Percentiles rank a stretch among this genome's conserved stretches.
Evolutionary conservation across 75 land plant genomes (phyloP).

Genomic region (Ceratopteris richardii): DNA sequence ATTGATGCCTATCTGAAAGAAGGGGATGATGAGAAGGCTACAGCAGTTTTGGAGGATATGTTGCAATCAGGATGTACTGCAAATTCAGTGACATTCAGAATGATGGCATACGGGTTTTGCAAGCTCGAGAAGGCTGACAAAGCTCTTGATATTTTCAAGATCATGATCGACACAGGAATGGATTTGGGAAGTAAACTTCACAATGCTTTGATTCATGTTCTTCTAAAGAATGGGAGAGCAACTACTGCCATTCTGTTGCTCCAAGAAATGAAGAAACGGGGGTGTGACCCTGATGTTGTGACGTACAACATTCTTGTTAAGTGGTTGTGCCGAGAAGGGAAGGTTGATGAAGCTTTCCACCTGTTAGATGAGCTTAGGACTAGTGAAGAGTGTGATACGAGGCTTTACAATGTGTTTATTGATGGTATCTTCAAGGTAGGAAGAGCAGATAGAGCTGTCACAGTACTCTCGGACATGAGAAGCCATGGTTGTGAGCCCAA

Average conservation of each 20-base stretch:
- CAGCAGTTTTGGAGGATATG: slow-evolving; percentile 56
- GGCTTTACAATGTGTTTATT: slow-evolving; percentile 40
- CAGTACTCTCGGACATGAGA: slow-evolving; percentile 23
- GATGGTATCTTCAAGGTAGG: slow-evolving; percentile 29
- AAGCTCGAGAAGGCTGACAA: slow-evolving; percentile 37
- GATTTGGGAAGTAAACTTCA: slow-evolving; percentile 29
- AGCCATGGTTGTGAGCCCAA: slow-evolving; percentile 33
- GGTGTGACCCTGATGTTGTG: slow-evolving; percentile 33
- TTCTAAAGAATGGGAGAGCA: slow-evolving; percentile 26
- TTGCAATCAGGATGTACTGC: slow-evolving; percentile 43
- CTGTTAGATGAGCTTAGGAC: slow-evolving; percentile 24
- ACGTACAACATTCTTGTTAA: slow-evolving; percentile 43
- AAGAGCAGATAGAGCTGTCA: slow-evolving; percentile 25
- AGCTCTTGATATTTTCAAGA: slow-evolving; percentile 35
- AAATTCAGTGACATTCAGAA: slow-evolving; percentile 49
- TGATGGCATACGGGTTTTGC: slow-evolving; percentile 51
- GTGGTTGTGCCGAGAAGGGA: slow-evolving; percentile 36
- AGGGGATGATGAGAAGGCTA: slow-evolving; percentile 42
- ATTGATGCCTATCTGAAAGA: slow-evolving; percentile 56
- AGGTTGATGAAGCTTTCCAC: slow-evolving; percentile 28
- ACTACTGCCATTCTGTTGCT: slow-evolving; percentile 24
- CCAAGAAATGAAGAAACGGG: slow-evolving; percentile 14
- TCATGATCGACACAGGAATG: slow-evolving; percentile 46
- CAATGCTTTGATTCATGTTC: slow-evolving; percentile 27
- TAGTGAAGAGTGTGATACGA: slow-evolving; percentile 13